Evolutionary conservation across 2,329 filamentous ascomycete species (phyloP).

Genomic region (Cercospora sojina): DNA sequence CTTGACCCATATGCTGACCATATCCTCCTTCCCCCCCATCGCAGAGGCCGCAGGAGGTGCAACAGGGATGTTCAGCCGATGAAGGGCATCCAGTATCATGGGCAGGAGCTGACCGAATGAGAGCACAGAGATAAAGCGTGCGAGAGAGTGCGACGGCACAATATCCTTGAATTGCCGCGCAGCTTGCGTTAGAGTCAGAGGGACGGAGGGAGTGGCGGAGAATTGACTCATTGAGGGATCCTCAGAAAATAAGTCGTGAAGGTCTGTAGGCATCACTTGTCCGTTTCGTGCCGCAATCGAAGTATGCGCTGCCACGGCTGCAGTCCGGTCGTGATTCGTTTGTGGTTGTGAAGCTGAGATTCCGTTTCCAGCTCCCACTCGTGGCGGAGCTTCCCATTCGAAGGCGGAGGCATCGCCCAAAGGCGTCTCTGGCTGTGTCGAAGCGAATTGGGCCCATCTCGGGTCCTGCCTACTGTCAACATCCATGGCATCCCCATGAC

Average conservation of each 20-base stretch:
- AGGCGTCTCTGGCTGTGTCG: slow-evolving; percentile 82
- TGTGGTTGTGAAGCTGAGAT: slow-evolving; percentile 43
- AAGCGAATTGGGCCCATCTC: slow-evolving; percentile 54
- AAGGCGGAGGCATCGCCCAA: slow-evolving; percentile 65
- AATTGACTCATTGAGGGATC: slow-evolving; percentile 86
- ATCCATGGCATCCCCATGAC: slow-evolving; percentile 60
- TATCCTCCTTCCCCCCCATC: slow-evolving; percentile 50
- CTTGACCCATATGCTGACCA: slow-evolving; percentile 63
- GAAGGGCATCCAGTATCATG: slow-evolving; percentile 75
- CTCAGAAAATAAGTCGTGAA: slow-evolving; percentile 68
- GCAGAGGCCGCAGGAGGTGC: slow-evolving; percentile 43
- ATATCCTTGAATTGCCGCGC: slow-evolving; percentile 89
- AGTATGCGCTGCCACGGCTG: slow-evolving; percentile 24
- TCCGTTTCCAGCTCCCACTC: slow-evolving; percentile 50
- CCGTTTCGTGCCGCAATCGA: slow-evolving; percentile 33
- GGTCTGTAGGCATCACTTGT: slow-evolving; percentile 36
- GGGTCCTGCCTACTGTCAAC: slow-evolving; percentile 53
- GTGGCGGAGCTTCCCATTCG: slow-evolving; percentile 79
- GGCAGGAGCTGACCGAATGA: slow-evolving; percentile 73
- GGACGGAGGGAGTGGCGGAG: slow-evolving; percentile 72
- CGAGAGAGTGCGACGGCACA: slow-evolving; percentile 79
- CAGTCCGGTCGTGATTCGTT: slow-evolving; percentile 34
- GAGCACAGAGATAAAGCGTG: slow-evolving; percentile 86
- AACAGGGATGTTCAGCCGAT: slow-evolving; percentile 79
- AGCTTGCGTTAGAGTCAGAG: slow-evolving; percentile 81